phyloP scores from a whole-genome alignment of 257 asterid species.

The Lycium barbarum region DNA sequence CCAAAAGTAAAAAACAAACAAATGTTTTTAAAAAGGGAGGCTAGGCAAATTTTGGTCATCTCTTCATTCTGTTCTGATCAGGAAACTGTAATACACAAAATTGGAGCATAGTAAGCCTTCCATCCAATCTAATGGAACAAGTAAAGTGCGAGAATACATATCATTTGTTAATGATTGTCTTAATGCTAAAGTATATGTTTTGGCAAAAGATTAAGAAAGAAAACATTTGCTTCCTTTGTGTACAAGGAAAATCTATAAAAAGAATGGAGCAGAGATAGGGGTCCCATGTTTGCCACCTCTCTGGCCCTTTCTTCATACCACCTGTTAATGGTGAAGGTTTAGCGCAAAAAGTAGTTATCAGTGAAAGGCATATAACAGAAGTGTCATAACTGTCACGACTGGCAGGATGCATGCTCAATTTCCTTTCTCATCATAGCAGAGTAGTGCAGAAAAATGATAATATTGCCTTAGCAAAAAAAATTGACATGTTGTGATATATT shows the following conservation, averaged over 20 bases:
- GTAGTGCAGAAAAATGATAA: neutral
- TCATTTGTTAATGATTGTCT: neutral
- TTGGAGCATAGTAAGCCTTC: neutral
- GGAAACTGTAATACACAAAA: neutral
- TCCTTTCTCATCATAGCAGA: neutral
- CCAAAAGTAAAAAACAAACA: neutral
- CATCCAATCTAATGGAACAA: neutral
- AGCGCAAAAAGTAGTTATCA: neutral
- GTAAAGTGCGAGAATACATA: neutral
- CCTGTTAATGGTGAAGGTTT: neutral
- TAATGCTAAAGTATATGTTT: conserved; percentile 8
- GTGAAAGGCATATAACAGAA: neutral
- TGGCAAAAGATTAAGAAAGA: neutral
- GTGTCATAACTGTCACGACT: conserved; percentile 1
- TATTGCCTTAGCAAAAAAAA: neutral
- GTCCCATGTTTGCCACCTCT: neutral
- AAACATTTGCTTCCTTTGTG: neutral
- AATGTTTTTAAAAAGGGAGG: neutral
- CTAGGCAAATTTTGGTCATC: neutral
- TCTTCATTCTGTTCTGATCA: neutral
- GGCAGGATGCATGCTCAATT: neutral
- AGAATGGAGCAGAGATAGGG: neutral
- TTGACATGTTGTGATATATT: neutral
- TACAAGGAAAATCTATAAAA: conserved; percentile 2
- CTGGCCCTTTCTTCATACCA: neutral